phyloP scores from a whole-genome alignment of 2,329 filamentous ascomycete species.

The Dothiorella sarmentorum region DNA sequence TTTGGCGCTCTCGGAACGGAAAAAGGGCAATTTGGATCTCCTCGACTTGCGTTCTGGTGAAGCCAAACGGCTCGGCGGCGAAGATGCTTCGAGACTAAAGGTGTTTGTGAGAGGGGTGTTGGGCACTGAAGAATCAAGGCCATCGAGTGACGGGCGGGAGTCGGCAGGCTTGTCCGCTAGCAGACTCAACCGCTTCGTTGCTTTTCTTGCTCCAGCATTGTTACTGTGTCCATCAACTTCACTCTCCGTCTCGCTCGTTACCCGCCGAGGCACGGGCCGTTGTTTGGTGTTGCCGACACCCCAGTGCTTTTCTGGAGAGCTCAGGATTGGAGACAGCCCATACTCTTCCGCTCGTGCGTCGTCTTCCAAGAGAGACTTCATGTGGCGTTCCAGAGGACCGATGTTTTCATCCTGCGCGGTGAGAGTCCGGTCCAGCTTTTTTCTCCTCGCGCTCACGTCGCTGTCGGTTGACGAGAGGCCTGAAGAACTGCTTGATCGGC shows the following conservation, averaged over 20 bases:
- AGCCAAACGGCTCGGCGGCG: conserved; percentile 30
- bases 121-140: conserved; percentile 37
- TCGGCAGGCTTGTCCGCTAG: conserved; percentile 20
- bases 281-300: conserved; percentile 18
- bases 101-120: conserved; percentile 34
- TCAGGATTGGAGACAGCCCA: conserved; percentile 35
- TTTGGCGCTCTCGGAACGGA: conserved; percentile 39
- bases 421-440: conserved; percentile 53
- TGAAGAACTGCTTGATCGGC: conserved; percentile 29
- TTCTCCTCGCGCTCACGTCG: conserved; percentile 46
- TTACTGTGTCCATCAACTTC: not conserved
- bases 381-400: conserved; percentile 45
- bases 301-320: conserved; percentile 41
- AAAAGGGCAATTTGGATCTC: conserved; percentile 39
- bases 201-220: not conserved
- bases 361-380: conserved; percentile 43
- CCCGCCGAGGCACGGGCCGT: conserved; percentile 34
- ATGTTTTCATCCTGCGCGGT: conserved; percentile 41
- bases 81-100: conserved; percentile 35
- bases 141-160: conserved; percentile 39
- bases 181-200: conserved; percentile 3
- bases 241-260: conserved; percentile 24
- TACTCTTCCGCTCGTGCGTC: conserved; percentile 34
- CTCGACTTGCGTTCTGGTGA: conserved; percentile 29
- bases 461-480: conserved; percentile 41